Conservation (phyloP, 257 asterid genomes). For the Thymus quinquecostatus region DNA sequence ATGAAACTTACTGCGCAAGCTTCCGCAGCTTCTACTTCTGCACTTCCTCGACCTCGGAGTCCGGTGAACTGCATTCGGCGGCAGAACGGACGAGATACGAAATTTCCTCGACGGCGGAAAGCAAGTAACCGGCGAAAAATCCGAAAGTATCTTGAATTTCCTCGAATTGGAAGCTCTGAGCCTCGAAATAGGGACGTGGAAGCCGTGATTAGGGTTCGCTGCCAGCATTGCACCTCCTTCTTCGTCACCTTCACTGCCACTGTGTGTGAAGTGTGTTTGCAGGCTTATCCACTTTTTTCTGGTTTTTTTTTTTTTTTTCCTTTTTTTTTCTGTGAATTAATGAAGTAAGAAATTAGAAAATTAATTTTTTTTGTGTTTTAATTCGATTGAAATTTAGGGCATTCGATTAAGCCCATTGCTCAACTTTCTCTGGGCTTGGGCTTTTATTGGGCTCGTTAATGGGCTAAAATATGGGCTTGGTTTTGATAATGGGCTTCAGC, state of each 20-base stretch:
- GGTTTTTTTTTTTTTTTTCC: not conserved
- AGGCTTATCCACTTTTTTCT: slow-evolving; percentile 49
- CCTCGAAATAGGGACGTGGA: slow-evolving; percentile 38
- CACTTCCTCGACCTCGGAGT: slow-evolving; percentile 36
- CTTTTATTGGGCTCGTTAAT: too few species aligned
- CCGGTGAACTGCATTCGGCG: slow-evolving; percentile 39
- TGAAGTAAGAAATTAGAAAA: not conserved
- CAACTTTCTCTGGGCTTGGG: slow-evolving; percentile 4
- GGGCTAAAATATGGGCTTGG: not conserved
- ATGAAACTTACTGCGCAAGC: slow-evolving; percentile 25
- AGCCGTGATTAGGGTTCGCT: slow-evolving; percentile 43
- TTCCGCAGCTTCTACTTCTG: slow-evolving; percentile 30
- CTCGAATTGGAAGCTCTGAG: slow-evolving; percentile 30
- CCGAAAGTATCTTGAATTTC: slow-evolving; percentile 32
- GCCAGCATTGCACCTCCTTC: slow-evolving; percentile 46
- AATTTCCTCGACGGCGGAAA: slow-evolving; percentile 27
- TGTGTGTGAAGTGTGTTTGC: slow-evolving; percentile 37
- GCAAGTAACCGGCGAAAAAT: slow-evolving; percentile 31
- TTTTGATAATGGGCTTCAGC: too few species aligned
- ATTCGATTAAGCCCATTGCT: not conserved
- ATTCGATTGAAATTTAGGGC: not conserved
- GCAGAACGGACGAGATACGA: slow-evolving; percentile 33
- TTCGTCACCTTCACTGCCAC: slow-evolving; percentile 33
- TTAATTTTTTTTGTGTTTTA: not conserved
- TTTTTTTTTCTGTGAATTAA: not conserved